Conservation (phyloP, 495 filamentous ascomycete species). For the Penicillium macrosclerotiorum region DNA sequence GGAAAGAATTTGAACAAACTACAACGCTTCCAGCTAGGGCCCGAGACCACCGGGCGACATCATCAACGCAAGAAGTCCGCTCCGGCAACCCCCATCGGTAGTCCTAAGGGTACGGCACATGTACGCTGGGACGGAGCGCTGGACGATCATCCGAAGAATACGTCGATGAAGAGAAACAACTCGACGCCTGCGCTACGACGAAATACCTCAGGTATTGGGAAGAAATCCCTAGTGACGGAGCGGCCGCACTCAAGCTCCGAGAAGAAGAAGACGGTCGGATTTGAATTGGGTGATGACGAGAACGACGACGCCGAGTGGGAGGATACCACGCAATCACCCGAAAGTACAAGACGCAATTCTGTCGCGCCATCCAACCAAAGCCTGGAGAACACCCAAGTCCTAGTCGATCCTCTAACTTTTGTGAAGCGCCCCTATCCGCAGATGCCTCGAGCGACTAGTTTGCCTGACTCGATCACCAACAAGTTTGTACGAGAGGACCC, state of each 20-base stretch:
- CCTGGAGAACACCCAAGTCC: constrained; percentile 36
- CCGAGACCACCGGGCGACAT: constrained; percentile 33
- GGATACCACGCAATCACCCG: constrained; percentile 51
- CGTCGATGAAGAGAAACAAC: constrained; percentile 46
- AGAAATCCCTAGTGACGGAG: constrained; percentile 39
- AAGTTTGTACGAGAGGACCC: constrained; percentile 27
- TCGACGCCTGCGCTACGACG: constrained; percentile 45
- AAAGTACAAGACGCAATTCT: constrained; percentile 47
- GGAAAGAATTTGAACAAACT: constrained; percentile 45
- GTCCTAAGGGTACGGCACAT: constrained; percentile 36
- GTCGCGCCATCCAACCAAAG: constrained; percentile 42
- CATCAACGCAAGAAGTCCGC: constrained; percentile 51
- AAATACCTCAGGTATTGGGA: constrained; percentile 31
- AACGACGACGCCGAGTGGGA: constrained; percentile 50
- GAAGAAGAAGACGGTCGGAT: constrained; percentile 50
- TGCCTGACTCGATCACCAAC: constrained; percentile 43
- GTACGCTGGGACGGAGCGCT: constrained; percentile 42
- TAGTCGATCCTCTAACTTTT: constrained; percentile 48
- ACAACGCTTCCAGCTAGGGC: constrained; percentile 33
- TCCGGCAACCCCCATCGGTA: constrained; percentile 43
- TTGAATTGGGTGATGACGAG: constrained; percentile 46
- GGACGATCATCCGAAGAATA: constrained; percentile 27
- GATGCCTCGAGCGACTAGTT: constrained; percentile 42
- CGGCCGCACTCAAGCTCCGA: constrained; percentile 36
- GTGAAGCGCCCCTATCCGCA: constrained; percentile 49